Evolutionary conservation across 2,329 filamentous ascomycete genomes (phyloP).

Genomic region (Xylaria sp.): DNA sequence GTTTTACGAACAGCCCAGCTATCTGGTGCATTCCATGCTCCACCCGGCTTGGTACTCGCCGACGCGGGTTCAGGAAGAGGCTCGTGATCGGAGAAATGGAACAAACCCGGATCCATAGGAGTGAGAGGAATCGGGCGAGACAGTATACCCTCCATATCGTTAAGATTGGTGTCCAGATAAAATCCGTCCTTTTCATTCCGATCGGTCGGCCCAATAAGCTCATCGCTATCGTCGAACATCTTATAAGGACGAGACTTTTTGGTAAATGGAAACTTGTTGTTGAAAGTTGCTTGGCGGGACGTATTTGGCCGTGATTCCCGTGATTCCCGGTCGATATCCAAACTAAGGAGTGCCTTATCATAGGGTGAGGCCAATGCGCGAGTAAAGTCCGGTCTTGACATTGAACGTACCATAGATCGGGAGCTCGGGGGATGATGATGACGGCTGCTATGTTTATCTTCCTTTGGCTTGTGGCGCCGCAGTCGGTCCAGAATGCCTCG

Average conservation of each 20-base stretch:
- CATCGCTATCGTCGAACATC: constrained; percentile 49
- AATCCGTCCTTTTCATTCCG: constrained; percentile 58
- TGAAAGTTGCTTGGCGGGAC: constrained; percentile 49
- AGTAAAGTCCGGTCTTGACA: constrained; percentile 44
- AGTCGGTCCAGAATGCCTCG: constrained; percentile 47
- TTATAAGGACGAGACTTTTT: constrained; percentile 49
- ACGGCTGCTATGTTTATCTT: constrained; percentile 42
- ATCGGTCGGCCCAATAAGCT: constrained; percentile 56
- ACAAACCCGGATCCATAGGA: constrained; percentile 57
- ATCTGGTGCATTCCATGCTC: constrained; percentile 87
- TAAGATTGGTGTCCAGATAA: constrained; percentile 79
- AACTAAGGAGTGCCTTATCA: constrained; percentile 31
- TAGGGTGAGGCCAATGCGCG: constrained; percentile 38
- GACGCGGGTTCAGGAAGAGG: constrained; percentile 26
- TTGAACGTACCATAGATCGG: constrained; percentile 47
- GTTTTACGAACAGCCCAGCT: constrained; percentile 87
- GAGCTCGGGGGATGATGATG: constrained; percentile 48
- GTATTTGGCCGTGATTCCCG: constrained; percentile 26
- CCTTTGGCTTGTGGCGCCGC: constrained; percentile 50
- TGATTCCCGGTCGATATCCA: constrained; percentile 24
- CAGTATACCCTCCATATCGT: constrained; percentile 87
- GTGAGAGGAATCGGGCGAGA: constrained; percentile 65
- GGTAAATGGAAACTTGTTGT: constrained; percentile 58
- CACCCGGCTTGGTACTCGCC: constrained; percentile 34
- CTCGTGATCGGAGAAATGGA: constrained; percentile 29